Percentiles rank a stretch among this genome's conserved stretches.
Evolutionary conservation across 768 basidiomycete genomes (phyloP).

Genomic region (Leccinum barrowsii): DNA sequence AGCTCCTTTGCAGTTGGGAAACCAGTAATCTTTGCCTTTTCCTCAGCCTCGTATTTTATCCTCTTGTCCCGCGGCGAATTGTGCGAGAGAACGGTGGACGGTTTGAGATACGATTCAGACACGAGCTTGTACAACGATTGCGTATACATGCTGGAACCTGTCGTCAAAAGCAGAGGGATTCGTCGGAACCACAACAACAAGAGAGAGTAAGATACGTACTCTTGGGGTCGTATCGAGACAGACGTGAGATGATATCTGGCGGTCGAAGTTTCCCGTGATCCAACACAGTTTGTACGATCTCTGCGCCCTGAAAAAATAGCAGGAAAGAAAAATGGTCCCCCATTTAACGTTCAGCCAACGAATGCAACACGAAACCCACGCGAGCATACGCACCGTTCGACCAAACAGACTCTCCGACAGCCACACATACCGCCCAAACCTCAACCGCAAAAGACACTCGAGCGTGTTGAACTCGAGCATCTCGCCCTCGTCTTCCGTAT

Average conservation of each 20-base stretch:
- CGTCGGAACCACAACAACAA: neutral
- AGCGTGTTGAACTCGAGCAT: slow-evolving; percentile 79
- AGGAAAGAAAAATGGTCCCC: neutral
- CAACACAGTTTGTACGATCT: slow-evolving; percentile 72
- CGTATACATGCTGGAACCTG: slow-evolving; percentile 43
- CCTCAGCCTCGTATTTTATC: slow-evolving; percentile 78
- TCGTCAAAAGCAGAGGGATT: neutral
- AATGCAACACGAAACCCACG: neutral
- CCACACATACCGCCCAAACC: slow-evolving; percentile 82
- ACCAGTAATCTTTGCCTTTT: slow-evolving; percentile 66
- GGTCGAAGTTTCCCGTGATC: slow-evolving; percentile 84
- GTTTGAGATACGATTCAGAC: slow-evolving; percentile 69
- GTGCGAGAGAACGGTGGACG: slow-evolving; percentile 75
- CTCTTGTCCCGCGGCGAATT: slow-evolving; percentile 76
- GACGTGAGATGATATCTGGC: slow-evolving; percentile 58
- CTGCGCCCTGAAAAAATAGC: slow-evolving; percentile 52
- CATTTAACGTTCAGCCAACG: neutral
- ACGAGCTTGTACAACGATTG: slow-evolving; percentile 70
- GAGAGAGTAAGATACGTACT: slow-evolving; percentile 37
- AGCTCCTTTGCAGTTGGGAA: slow-evolving; percentile 82
- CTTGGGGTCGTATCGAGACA: slow-evolving; percentile 54
- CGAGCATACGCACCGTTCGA: slow-evolving; percentile 48
- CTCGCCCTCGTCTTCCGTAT: slow-evolving; percentile 66
- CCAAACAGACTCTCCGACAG: slow-evolving; percentile 72
- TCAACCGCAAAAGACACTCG: slow-evolving; percentile 76